Evolutionary conservation across 768 basidiomycete genomes (phyloP), one percentile per base, ranked within the genome.

Genomic region (Leccinum subgranulosum): DNA sequence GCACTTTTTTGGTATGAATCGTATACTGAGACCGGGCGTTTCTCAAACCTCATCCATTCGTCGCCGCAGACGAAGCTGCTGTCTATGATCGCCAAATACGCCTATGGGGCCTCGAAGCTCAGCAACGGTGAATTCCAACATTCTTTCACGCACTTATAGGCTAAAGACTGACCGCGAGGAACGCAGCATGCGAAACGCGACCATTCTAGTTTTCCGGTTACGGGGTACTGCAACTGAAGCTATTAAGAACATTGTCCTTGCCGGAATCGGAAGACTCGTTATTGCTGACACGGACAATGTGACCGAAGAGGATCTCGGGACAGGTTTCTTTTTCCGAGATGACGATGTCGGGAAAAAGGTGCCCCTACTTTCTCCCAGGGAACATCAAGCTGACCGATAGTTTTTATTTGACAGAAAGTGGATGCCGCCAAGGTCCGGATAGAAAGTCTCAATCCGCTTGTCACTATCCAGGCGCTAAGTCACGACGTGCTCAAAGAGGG

Each of bases 71-170:
- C 66, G 82, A 87, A 63, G 86, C 84, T n/a, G 92, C 90, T 14
- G 81, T 97, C 25, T 97, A 98, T 72, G 97, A 98, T 72, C 86
- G 96, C 27, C 95, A 98, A 73, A 97, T 98, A 77, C 85, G 96
- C 29, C 76, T 98, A 64, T 99, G 97, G 97, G 97, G 97, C 47
- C 84, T 98, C 43, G 97, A 98, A 71, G 97, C 97, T 34, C 97
- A 99, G 71, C 93, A 97, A 75, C 83, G 89, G 94, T 92, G 64
- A 59, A 77, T 66, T 60, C 36, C 6, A 12, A 4, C 33, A 39
- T 47, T 34, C 21, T 15, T 41, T 48, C 48, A 15, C 45, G 15
- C 11, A 25, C 33, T 2, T 31, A n/a, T 34, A 9, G 60, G 33
- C 54, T 46, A 23, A 49, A 59, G 48, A 45, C 54, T 60, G 52